A percentile compares a stretch with the other conserved stretches of the same genome.
Conservation (phyloP, 768 basidiomycete species). For the Suillus sp. region DNA sequence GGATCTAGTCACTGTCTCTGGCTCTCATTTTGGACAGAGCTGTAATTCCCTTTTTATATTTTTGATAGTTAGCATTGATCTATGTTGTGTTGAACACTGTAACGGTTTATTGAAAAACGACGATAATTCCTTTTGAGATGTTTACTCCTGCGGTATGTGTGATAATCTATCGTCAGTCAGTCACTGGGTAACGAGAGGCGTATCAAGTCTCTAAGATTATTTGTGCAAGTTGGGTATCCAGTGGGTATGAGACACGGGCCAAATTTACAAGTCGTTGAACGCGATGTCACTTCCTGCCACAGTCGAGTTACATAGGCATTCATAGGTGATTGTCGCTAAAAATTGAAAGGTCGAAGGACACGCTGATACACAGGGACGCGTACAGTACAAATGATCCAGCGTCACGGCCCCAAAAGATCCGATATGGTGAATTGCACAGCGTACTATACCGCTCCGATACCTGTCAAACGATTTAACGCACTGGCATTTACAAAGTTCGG, state of each 20-base stretch:
- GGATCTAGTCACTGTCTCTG: not conserved
- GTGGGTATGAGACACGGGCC: not conserved
- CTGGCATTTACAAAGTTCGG: not conserved
- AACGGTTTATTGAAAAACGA: not conserved
- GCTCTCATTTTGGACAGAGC: not conserved
- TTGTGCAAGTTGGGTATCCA: too few species aligned
- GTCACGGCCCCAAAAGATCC: too few species aligned
- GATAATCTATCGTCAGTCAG: not conserved
- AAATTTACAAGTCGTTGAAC: not conserved
- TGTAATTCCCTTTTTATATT: not conserved
- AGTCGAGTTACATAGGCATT: not conserved
- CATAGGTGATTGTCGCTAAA: too few species aligned
- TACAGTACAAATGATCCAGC: too few species aligned
- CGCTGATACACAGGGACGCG: too few species aligned
- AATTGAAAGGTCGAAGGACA: too few species aligned
- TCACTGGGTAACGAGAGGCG: not conserved
- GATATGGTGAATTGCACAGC: too few species aligned
- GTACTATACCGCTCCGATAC: too few species aligned
- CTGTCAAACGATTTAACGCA: not conserved
- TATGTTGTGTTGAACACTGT: not conserved
- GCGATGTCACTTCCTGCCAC: not conserved
- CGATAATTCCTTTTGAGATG: not conserved
- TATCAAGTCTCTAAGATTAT: not conserved
- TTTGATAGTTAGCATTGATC: not conserved
- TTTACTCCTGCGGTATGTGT: not conserved